phyloP scores from a whole-genome alignment of 495 filamentous ascomycete species.

The Penicillium manginii region DNA sequence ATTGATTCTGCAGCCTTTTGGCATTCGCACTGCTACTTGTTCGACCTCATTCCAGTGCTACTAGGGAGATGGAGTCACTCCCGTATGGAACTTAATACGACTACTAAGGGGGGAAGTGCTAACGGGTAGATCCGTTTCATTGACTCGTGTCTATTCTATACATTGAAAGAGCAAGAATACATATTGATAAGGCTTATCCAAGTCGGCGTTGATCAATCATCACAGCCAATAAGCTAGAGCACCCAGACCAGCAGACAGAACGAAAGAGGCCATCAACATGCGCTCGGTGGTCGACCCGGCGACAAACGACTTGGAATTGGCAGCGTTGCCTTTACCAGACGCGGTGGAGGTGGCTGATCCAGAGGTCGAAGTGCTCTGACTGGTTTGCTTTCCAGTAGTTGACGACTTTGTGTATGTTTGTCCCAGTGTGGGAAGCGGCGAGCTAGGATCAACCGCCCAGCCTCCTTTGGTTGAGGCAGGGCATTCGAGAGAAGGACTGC shows the following conservation, averaged over 20 bases:
- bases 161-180: neutral
- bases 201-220: conserved; percentile 5
- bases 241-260: conserved; percentile 28
- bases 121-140: conserved; percentile 1
- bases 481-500: conserved; percentile 61
- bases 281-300: conserved; percentile 25
- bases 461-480: conserved; percentile 68
- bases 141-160: conserved; percentile 3
- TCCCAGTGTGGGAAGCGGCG: conserved; percentile 70
- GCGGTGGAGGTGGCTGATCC: conserved; percentile 18
- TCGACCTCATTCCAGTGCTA: too few relatives aligned
- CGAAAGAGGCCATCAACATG: conserved; percentile 25
- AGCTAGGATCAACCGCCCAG: conserved; percentile 73
- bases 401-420: conserved; percentile 30
- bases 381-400: conserved; percentile 2
- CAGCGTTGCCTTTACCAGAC: conserved; percentile 23
- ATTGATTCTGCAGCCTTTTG: too few relatives aligned
- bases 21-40: too few relatives aligned
- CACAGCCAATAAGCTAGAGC: conserved; percentile 30
- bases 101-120: conserved; percentile 60
- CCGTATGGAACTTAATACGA: too few relatives aligned
- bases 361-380: conserved; percentile 2
- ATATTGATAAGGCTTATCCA: conserved; percentile 1
- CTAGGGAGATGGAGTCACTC: too few relatives aligned
- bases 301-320: conserved; percentile 16